A percentile compares a stretch with the other conserved stretches of the same genome.
phyloP scores from a whole-genome alignment of 1,284 basidiomycete species.

The Rhodotorula mucilaginosa region DNA sequence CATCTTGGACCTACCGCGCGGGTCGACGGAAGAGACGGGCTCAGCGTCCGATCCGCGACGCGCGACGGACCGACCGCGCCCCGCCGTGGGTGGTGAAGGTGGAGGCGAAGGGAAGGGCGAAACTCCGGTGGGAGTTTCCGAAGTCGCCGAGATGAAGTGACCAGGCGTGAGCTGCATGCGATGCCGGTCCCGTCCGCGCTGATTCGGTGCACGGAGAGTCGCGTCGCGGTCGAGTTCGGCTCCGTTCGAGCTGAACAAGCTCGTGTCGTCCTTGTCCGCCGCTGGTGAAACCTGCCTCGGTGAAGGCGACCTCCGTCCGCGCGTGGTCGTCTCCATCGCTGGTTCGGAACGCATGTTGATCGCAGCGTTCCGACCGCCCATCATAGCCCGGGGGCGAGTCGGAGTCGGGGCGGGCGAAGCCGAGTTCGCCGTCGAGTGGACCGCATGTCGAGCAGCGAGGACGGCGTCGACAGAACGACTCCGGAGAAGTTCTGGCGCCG shows the following conservation, averaged over 20 bases:
- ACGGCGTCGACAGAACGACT: slow-evolving; percentile 21
- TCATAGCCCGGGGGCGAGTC: slow-evolving; percentile 19
- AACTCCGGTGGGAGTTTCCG: slow-evolving; percentile 18
- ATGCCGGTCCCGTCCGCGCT: not conserved
- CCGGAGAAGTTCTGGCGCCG: slow-evolving; percentile 7
- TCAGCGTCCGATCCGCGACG: slow-evolving; percentile 6
- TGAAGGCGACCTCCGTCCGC: not conserved
- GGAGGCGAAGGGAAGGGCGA: slow-evolving; percentile 31
- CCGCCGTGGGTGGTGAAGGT: slow-evolving; percentile 23
- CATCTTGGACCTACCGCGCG: slow-evolving; percentile 23
- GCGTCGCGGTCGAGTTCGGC: slow-evolving; percentile 22
- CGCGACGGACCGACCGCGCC: slow-evolving; percentile 28
- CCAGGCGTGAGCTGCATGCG: slow-evolving; percentile 24
- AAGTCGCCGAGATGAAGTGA: slow-evolving; percentile 32
- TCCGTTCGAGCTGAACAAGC: not conserved
- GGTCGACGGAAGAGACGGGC: slow-evolving; percentile 3
- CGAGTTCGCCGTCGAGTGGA: not conserved
- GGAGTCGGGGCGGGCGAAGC: not conserved
- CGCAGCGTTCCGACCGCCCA: slow-evolving; percentile 22
- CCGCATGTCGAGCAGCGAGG: slow-evolving; percentile 1
- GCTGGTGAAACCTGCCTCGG: not conserved
- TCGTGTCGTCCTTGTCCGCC: not conserved
- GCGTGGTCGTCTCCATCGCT: slow-evolving; percentile 8
- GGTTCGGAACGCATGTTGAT: slow-evolving; percentile 5
- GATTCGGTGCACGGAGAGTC: slow-evolving; percentile 18